Base-by-base conservation (phyloP, 495 filamentous ascomycete species). In the Penicillium chermesinum region DNA sequence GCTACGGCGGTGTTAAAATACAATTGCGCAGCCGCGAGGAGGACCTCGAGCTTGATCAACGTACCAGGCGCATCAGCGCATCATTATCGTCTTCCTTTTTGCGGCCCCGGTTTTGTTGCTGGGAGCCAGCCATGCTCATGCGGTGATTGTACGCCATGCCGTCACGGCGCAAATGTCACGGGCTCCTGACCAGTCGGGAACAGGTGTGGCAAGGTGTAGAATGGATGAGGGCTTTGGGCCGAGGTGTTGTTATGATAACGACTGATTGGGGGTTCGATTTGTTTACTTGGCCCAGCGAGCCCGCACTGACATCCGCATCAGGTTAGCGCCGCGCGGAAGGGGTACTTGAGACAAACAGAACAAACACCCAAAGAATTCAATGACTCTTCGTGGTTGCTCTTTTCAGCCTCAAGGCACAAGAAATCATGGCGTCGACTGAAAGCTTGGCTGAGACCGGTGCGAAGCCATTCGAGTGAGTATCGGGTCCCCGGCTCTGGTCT, bases 51-150 rank as follows among this genome's bases (percentile, higher is more conserved):
- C 1, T 14, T 13, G 38, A 32, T 8, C 33, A 49, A 63, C 73
- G 60, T 62, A 87, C 85, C 66, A 96, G 73, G 50, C 84, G 84
- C 89, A 96, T 94, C 69, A 93, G 84, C 17, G 87, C 85, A 72
- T 94, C 89, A 52, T 80, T 82, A 16, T 86, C 83, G 49, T 91
- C 87, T 50, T 88, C 85, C 62, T 88, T 86, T 69, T 87, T 86
- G 64, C 81, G 85, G 57, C 74, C 69, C 46, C 77, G 63, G 50
- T 72, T 76, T 41, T 85, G 77, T 58, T 84, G 81, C 66, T 82
- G 79, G 49, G 70, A 60, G 58, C 47, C 50, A 48, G 41, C 69
- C 62, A 54, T 70, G 70, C 88, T 93, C 83, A 89, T 89, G 63
- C 89, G 82, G 50, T 79, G 71, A 54, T 89, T 88, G 73, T 83